A percentile compares a stretch with the other conserved stretches of the same genome.
These are phyloP conservation scores for Candida vaughaniae DNA, from an alignment of 805 yeast species.

Conservation along the genomic window DNA sequence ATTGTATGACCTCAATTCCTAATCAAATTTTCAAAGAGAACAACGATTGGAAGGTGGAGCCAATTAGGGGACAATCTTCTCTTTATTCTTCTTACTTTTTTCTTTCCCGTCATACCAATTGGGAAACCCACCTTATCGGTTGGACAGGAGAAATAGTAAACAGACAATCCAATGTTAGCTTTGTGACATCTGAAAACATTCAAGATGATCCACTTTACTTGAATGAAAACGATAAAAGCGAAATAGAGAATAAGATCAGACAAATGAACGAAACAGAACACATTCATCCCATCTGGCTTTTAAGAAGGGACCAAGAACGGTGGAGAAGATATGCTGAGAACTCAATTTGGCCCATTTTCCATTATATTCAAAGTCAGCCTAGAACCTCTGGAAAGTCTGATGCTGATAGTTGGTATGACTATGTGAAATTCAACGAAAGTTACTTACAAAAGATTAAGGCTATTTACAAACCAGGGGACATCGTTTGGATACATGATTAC, in stretches of 20 bases:
- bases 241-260: constrained; percentile 48
- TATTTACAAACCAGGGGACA: constrained; percentile 82
- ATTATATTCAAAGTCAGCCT: constrained; percentile 80
- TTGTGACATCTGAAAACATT: constrained; percentile 26
- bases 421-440: constrained; percentile 86
- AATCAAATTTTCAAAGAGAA: constrained; percentile 46
- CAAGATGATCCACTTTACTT: constrained; percentile 63
- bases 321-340: constrained; percentile 93
- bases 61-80: constrained; percentile 81
- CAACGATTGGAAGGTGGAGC: constrained; percentile 56
- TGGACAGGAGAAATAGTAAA: constrained; percentile 90
- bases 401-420: constrained; percentile 77
- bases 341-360: constrained; percentile 91
- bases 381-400: constrained; percentile 63
- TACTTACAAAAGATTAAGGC: constrained; percentile 75
- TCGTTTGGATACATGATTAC: constrained; percentile 92
- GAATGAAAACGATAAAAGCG: constrained; percentile 52
- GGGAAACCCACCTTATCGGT: constrained; percentile 87
- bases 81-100: constrained; percentile 71
- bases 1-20: constrained; percentile 68
- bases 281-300: constrained; percentile 86
- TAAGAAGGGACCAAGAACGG: constrained; percentile 71
- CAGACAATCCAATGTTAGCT: constrained; percentile 20
- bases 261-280: constrained; percentile 46
- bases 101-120: constrained; percentile 62